Conservation (phyloP, 768 basidiomycete species). For the Cystofilobasidium macerans region DNA sequence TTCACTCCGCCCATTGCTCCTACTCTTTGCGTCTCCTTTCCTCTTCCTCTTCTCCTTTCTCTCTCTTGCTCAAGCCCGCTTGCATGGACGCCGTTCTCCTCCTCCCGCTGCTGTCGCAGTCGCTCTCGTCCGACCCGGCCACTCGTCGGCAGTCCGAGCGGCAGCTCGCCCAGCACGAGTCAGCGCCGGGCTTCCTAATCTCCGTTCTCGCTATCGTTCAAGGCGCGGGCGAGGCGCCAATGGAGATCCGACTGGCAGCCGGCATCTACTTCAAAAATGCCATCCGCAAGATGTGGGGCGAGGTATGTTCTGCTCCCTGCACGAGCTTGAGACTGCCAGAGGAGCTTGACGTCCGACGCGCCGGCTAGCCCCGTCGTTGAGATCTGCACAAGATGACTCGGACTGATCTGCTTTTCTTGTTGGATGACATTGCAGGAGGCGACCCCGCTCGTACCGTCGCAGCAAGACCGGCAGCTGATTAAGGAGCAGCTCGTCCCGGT, state of each 20-base stretch:
- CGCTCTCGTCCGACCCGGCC: conserved; percentile 59
- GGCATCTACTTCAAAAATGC: conserved; percentile 89
- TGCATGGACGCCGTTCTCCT: conserved; percentile 26
- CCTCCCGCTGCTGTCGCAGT: conserved; percentile 43
- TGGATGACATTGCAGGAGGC: conserved; percentile 23
- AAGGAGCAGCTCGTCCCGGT: conserved; percentile 72
- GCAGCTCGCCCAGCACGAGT: conserved; percentile 54
- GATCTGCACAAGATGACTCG: too few species aligned
- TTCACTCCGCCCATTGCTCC: not conserved
- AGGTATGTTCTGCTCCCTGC: conserved; percentile 45
- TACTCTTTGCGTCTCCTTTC: not conserved
- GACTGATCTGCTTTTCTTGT: too few species aligned
- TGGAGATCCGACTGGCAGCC: conserved; percentile 65
- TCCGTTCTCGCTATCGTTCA: conserved; percentile 70
- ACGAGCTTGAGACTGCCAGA: too few species aligned
- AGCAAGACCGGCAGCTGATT: conserved; percentile 58
- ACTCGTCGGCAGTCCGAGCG: conserved; percentile 73
- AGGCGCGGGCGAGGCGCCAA: conserved; percentile 49
- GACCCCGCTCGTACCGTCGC: conserved; percentile 17
- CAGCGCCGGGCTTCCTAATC: conserved; percentile 65
- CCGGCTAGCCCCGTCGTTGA: too few species aligned
- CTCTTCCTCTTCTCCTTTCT: not conserved
- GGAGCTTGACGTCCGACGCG: not conserved
- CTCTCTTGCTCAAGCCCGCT: not conserved
- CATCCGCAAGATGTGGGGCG: conserved; percentile 76